Evolutionary conservation across 192 early-diverging fungal species (phyloP), one percentile per base, ranked within the genome.

Genomic region (Coemansia sp.): DNA sequence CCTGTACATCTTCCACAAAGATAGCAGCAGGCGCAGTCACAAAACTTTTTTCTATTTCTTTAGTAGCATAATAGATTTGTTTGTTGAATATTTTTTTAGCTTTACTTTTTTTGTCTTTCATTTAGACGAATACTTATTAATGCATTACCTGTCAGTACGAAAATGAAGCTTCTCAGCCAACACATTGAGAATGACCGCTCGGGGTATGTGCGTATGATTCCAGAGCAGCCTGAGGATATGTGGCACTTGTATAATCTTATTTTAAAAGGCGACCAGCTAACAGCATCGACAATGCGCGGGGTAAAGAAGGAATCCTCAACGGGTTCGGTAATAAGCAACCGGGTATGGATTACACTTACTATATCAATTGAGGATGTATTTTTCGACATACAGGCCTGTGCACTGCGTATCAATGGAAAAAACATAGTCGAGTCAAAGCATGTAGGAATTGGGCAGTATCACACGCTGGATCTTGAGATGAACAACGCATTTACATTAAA

Each of bases 141-240:
- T 25, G 24, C 22, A 29, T 6, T 29, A 31, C 22, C 6, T n/a
- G 4, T 6, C 56, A 24, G 50, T 51, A 17, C 24, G 39, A 14
- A 27, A 56, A 92, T 92, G 91, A 91, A 94, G 85, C 84, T 94
- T 10, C 70, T 92, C 22, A 72, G 65, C 57, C 88, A 89, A 64
- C 24, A 70, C 63, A 85, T 94, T 56, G 92, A 93, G 75, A 92
- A 88, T 75, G 88, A 95, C 82, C 61, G 70, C 21, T 92, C 91
- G 25, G 96, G 96, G 32, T 88, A 66, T 62, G 88, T 97, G 25
- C 91, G 87, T 3, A 83, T 99, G 50, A 83, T 86, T 39, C 90
- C 95, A 1, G 94, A 97, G 69, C 93, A 98, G 66, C 74, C 88
- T 55, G 95, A 99, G 64, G 97, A 99, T 78, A 94, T 99, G 92